Base-by-base conservation (phyloP, 2,329 filamentous ascomycete genomes). In the Penicillium brevicompactum region DNA sequence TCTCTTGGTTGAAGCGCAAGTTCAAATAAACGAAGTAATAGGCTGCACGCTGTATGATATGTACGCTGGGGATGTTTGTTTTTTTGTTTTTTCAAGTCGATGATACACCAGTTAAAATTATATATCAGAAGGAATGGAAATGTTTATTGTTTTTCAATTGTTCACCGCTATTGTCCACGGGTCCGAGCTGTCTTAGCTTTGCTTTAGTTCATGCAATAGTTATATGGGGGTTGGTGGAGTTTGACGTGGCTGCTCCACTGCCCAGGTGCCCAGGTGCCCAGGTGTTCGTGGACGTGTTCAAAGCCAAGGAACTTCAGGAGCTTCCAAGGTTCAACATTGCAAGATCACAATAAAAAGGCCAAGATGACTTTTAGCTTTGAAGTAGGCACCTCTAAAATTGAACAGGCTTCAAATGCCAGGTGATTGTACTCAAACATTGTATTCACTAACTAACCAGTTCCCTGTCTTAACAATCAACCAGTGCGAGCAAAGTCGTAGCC, bases 1-100 rank as follows among this genome's bases (percentile, higher is more conserved):
- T 58, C 44, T 55, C 59, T 27, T 68, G 66, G 65, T 45, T 69
- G 46, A 69, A 69, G 64, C 66, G 65, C 52, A 68, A 67, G 64
- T 57, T 68, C 57, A 68, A 68, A 53, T 56, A 27, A 46, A 51
- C 47, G 24, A 40, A 51, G 21, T 54, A 54, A 46, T 54, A n/a
- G 37, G 16, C n/a, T 49, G 41, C 31, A 40, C 34, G 40, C 32
- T 56, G 53, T 53, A 56, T 46, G 49, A 56, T 56, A 49, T 32
- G 45, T n/a, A 42, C 43, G 38, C 37, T 32, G 38, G 16, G 52
- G 14, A 40, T 44, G 30, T 51, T 32, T 46, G 22, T 56, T 56
- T 52, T 49, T 45, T 42, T 32, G 18, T 18, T 37, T 48, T 53
- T 47, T 43, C 41, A 27, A 44, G 44, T 56, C 48, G 50, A 56